phyloP scores from a whole-genome alignment of 164 flowering plant species.

The Platanus orientalis region DNA sequence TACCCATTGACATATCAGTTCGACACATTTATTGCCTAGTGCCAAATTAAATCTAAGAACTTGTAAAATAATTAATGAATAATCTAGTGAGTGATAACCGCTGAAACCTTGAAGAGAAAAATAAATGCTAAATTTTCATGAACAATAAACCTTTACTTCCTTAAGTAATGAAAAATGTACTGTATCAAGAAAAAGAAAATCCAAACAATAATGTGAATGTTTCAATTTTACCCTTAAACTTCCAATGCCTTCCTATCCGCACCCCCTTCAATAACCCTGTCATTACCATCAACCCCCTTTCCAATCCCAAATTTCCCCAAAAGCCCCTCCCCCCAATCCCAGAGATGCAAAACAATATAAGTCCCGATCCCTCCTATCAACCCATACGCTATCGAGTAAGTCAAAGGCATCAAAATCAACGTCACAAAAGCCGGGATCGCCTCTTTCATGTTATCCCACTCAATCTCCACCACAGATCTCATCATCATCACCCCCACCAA shows the following conservation, averaged over 20 bases:
- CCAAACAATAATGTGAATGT: too few relatives aligned
- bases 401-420: conserved; percentile 72
- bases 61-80: too few relatives aligned
- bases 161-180: too few relatives aligned
- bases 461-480: conserved; percentile 79
- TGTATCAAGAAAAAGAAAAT: too few relatives aligned
- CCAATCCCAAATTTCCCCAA: conserved; percentile 8
- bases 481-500: conserved; percentile 93
- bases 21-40: too few relatives aligned
- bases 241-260: conserved; percentile 15
- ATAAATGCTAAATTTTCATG: too few relatives aligned
- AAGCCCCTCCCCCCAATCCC: conserved; percentile 56
- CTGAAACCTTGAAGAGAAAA: too few relatives aligned
- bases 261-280: not conserved
- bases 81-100: too few relatives aligned
- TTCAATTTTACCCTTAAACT: too few relatives aligned
- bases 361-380: conserved; percentile 85
- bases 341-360: conserved; percentile 48
- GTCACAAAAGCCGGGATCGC: conserved; percentile 89
- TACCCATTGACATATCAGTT: too few relatives aligned
- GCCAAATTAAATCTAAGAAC: too few relatives aligned
- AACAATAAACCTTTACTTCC: too few relatives aligned
- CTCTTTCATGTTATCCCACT: conserved; percentile 80
- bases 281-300: not conserved
- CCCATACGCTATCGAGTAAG: conserved; percentile 86